Conservation (phyloP, 202 grass and related monocot genomes). For the Musa balbisiana region DNA sequence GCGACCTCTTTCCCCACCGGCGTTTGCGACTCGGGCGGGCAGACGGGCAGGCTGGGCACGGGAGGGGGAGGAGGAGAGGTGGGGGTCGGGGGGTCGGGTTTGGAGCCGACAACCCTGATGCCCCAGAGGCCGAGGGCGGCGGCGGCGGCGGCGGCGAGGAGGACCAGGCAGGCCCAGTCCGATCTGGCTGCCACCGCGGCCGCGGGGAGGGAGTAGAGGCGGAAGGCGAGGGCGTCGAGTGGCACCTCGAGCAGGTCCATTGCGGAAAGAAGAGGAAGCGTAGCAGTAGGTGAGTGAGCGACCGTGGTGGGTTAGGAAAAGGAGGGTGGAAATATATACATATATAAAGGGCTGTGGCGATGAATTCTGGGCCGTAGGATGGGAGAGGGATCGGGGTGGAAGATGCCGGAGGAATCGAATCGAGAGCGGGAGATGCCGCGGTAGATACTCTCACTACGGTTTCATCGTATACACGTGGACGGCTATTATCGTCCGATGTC, state of each 20-base stretch:
- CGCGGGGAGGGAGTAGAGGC: constrained; percentile 44
- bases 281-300: neutral
- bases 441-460: too few species aligned
- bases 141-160: constrained; percentile 24
- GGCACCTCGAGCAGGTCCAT: constrained; percentile 72
- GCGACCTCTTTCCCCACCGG: neutral
- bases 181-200: constrained; percentile 31
- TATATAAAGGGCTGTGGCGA: constrained; percentile 3
- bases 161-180: constrained; percentile 47
- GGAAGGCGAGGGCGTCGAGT: constrained; percentile 43
- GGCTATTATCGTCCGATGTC: too few species aligned
- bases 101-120: constrained; percentile 26
- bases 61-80: neutral
- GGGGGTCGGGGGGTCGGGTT: constrained; percentile 5
- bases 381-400: constrained; percentile 26
- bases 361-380: constrained; percentile 35
- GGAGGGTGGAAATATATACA: neutral
- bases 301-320: neutral
- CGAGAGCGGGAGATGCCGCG: constrained; percentile 32
- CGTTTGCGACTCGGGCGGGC: neutral
- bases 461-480: too few species aligned
- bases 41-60: neutral
- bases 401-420: constrained; percentile 44
- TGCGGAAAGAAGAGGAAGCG: neutral
- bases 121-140: constrained; percentile 64